Percentiles rank a stretch among this genome's conserved stretches.
Conservation (phyloP, 208 protist genomes). For the Blastocrithidia nonstop region DNA sequence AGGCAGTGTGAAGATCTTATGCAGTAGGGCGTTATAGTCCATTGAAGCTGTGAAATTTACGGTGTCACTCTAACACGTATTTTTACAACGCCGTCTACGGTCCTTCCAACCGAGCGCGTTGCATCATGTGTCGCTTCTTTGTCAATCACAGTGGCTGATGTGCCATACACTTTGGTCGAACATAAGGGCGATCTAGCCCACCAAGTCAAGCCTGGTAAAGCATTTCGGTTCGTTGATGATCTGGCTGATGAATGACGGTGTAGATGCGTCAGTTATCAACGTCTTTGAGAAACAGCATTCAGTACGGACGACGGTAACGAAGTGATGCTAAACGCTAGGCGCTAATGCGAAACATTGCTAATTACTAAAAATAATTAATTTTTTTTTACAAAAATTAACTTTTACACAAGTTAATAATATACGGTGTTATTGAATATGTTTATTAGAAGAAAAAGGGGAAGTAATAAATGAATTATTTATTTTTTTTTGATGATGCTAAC, state of each 20-base stretch:
- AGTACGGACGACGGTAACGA: constrained; percentile 35
- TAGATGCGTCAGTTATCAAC: constrained; percentile 88
- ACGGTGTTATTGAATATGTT: no score
- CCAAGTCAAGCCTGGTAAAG: constrained; percentile 86
- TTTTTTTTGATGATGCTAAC: no score
- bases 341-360: no score
- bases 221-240: constrained; percentile 86
- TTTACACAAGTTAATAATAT: no score
- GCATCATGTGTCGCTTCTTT: constrained; percentile 75
- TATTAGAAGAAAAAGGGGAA: constrained; percentile 5
- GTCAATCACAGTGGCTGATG: constrained; percentile 80
- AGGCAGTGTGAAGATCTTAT: constrained; percentile 79
- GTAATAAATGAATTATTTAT: no score
- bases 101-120: constrained; percentile 67
- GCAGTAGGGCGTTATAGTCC: constrained; percentile 61
- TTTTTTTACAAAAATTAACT: background rate
- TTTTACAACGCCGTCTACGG: constrained; percentile 76
- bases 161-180: constrained; percentile 82
- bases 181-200: constrained; percentile 79
- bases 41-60: constrained; percentile 66
- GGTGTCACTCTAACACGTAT: constrained; percentile 80
- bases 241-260: constrained; percentile 82
- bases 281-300: constrained; percentile 81
- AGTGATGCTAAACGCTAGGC: constrained; percentile 25
- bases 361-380: background rate